Base-by-base conservation (phyloP, 1,284 basidiomycete species). In the Sporisorium graminicola region DNA sequence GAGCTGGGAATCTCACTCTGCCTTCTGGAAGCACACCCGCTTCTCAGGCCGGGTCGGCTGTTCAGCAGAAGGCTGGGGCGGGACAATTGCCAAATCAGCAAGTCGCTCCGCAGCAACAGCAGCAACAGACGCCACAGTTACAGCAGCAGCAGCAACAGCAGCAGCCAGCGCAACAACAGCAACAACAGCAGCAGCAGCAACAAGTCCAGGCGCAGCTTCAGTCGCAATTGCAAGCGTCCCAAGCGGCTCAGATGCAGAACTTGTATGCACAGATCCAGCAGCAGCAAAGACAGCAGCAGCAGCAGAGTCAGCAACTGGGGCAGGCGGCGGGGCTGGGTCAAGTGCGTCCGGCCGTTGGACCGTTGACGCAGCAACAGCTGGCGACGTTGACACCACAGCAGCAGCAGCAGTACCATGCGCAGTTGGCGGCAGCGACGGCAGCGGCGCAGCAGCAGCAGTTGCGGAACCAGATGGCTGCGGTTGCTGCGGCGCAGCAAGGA, bases 181-280 rank as follows among this genome's bases (percentile, higher is more conserved):
- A 49, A n/a, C n/a, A n/a, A n/a, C n/a, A n/a, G n/a, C n/a, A n/a
- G n/a, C n/a, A n/a, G n/a, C n/a, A 51, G 42, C 65, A 66, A 18
- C 71, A 65, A 40, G 55, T 54, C 22, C 75, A 74, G 40, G 67
- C 70, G 44, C 72, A 70, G 42, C 16, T 61, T 1, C 69, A 66
- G 26, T 57, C 57, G 51, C 64, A 66, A 43, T 56, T 75, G 46
- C 72, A 69, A 31, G 68, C 65, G 5, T 57, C 63, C 0, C 65
- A 74, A 55, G 71, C 74, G 14, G 70, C 74, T 0, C 65, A 71
- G 43, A 74, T 78, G 67, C 76, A 78, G 52, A 74, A 60, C 22
- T 61, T 74, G 22, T 72, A 73, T 22, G 74, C 74, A 0, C 74
- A 77, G 43, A 69, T 73, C 6, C 74, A 77, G n/a, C 74, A 73